Conservation (phyloP, 2,329 filamentous ascomycete species). For the Fusarium sp. region DNA sequence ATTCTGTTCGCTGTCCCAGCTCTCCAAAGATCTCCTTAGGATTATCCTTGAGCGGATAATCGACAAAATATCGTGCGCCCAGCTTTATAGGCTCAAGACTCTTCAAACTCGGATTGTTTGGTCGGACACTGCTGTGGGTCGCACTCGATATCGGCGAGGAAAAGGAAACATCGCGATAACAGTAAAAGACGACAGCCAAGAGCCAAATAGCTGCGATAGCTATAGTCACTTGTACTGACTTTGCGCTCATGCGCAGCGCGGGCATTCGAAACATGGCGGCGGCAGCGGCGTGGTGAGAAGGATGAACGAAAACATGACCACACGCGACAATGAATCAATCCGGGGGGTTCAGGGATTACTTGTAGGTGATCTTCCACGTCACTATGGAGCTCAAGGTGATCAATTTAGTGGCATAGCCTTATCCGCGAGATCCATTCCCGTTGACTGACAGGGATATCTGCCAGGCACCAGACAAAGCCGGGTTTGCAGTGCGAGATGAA, state of each 20-base stretch:
- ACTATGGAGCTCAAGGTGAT: not conserved
- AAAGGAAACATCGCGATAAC: conserved; percentile 10
- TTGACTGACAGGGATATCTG: not conserved
- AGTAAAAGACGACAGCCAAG: conserved; percentile 16
- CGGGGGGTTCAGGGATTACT: not conserved
- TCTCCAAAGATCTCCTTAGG: conserved; percentile 54
- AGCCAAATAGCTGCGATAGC: conserved; percentile 32
- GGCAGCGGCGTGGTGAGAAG: not conserved
- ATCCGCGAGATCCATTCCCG: too few relatives aligned
- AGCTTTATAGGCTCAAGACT: conserved; percentile 18
- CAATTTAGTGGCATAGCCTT: too few relatives aligned
- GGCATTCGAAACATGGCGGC: conserved; percentile 25
- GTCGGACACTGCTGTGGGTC: not conserved
- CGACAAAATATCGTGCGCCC: conserved; percentile 46
- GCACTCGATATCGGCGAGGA: not conserved
- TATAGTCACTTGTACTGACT: conserved; percentile 23
- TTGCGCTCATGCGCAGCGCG: conserved; percentile 21
- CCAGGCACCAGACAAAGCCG: not conserved
- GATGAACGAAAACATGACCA: conserved; percentile 2
- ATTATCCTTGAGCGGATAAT: conserved; percentile 49
- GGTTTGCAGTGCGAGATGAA: too few relatives aligned
- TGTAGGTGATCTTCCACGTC: conserved; percentile 3
- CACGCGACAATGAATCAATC: not conserved
- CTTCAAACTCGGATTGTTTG: not conserved
- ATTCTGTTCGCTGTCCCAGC: conserved; percentile 50